phyloP scores from a whole-genome alignment of 1,284 basidiomycete genomes.

The Grifola frondosa region DNA sequence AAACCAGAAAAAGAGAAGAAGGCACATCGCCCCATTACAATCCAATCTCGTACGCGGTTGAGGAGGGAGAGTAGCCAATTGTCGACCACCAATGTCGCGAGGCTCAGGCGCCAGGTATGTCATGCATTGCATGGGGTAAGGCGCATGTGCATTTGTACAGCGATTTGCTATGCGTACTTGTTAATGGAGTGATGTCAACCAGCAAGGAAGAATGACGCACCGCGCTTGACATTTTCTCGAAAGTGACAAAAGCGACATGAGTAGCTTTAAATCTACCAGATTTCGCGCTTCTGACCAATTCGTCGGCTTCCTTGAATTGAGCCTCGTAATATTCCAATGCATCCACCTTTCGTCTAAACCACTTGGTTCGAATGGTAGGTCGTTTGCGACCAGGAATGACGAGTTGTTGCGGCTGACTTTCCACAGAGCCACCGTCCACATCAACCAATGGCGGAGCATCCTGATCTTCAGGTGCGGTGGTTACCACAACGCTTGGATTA shows the following conservation, averaged over 20 bases:
- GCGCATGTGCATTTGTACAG: constrained; percentile 82
- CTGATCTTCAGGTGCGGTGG: constrained; percentile 67
- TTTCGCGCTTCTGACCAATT: constrained; percentile 67
- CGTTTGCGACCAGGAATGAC: constrained; percentile 73
- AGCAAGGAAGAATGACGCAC: constrained; percentile 45
- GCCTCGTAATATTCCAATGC: constrained; percentile 83
- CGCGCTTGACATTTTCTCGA: constrained; percentile 91
- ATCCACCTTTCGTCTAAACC: constrained; percentile 75
- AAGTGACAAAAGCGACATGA: constrained; percentile 92
- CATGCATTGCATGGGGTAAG: constrained; percentile 61
- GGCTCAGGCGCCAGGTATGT: constrained; percentile 90
- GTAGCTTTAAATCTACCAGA: constrained; percentile 76
- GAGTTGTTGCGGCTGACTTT: constrained; percentile 50
- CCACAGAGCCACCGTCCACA: constrained; percentile 45
- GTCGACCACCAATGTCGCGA: constrained; percentile 93
- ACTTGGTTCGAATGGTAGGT: constrained; percentile 67
- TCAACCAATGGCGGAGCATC: constrained; percentile 51
- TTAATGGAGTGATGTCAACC: neutral
- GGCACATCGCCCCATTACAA: constrained; percentile 64
- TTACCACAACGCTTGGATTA: constrained; percentile 82
- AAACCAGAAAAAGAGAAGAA: constrained; percentile 84
- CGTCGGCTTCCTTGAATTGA: constrained; percentile 77
- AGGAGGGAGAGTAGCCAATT: constrained; percentile 69
- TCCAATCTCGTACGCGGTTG: constrained; percentile 61
- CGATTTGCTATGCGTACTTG: constrained; percentile 69